Base-by-base conservation (phyloP, 768 basidiomycete genomes). In the Russula brevipes region DNA sequence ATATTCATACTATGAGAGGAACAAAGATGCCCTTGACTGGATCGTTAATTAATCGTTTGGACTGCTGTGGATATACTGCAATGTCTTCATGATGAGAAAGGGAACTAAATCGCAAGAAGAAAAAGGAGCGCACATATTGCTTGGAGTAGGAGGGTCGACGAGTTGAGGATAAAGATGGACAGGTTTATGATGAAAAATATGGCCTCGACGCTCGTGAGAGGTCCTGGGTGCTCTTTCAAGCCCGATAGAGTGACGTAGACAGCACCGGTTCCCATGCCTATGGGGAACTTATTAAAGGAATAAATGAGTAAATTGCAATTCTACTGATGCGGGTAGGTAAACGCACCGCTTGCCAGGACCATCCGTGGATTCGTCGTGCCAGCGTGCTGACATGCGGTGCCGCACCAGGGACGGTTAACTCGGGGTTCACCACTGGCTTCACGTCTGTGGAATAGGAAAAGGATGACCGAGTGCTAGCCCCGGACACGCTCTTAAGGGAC, bases 341-440 rank as follows among this genome's bases (percentile, higher is more conserved):
- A 74, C 78, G 38, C 67, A 81, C 79, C 57, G 78, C 79, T 69
- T 81, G 79, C 79, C 80, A 80, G 45, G 77, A 75, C 79, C 79
- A 80, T 50, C 79, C 78, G 69, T 81, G 79, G 50, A 81, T 78
- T n/a, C 79, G 74, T 38, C 77, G 70, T 16, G 77, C 77, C 24
- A 80, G 67, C 14, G 69, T 45, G 64, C 74, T 74, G 52, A 76
- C 60, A 12, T 39, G 55, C 11, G 57, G 65, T 14, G 44, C 9
- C 5, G 41, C 3, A 12, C n/a, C 49, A 30, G 31, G n/a, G 49
- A 17, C 17, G 57, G 19, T 17, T 54, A 41, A 24, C 14, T 49
- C 41, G 5, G 12, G 16, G 17, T 38, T 11, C 10, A 42, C n/a
- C 17, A 38, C 5, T 14, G 39, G 31, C 31, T 19, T 46, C 31